Conservation (phyloP, 306 rosid species). For the Calophaca sinica region DNA sequence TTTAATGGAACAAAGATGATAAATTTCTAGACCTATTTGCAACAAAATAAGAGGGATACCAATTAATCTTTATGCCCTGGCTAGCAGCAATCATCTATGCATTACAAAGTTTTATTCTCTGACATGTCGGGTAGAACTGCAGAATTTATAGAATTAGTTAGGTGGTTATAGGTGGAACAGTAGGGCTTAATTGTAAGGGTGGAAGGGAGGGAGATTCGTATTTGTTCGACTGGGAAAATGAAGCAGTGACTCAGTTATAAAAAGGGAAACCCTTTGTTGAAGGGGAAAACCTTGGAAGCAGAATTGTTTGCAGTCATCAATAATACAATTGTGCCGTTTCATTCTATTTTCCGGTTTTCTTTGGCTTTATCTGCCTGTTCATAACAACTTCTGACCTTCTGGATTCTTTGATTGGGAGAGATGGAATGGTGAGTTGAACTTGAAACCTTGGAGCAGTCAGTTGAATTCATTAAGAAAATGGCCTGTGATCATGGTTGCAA, state of each 20-base stretch:
- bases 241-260: neutral
- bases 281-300: neutral
- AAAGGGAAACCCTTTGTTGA: constrained; percentile 6
- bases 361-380: neutral
- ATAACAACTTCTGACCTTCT: neutral
- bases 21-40: neutral
- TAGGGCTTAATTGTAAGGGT: neutral
- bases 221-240: neutral
- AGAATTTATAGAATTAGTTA: constrained; percentile 5
- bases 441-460: neutral
- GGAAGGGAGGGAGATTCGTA: neutral
- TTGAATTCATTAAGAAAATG: neutral
- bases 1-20: neutral
- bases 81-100: neutral
- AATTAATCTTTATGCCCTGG: constrained; percentile 5
- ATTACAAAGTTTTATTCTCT: neutral
- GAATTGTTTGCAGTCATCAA: neutral
- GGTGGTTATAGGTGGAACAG: constrained; percentile 6
- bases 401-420: neutral
- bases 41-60: neutral
- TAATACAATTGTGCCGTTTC: neutral
- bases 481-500: neutral
- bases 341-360: constrained; percentile 2
- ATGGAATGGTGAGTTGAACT: neutral
- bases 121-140: neutral